phyloP scores from a whole-genome alignment of 352 stramenopile genomes.

The Peronosclerospora sorghi region DNA sequence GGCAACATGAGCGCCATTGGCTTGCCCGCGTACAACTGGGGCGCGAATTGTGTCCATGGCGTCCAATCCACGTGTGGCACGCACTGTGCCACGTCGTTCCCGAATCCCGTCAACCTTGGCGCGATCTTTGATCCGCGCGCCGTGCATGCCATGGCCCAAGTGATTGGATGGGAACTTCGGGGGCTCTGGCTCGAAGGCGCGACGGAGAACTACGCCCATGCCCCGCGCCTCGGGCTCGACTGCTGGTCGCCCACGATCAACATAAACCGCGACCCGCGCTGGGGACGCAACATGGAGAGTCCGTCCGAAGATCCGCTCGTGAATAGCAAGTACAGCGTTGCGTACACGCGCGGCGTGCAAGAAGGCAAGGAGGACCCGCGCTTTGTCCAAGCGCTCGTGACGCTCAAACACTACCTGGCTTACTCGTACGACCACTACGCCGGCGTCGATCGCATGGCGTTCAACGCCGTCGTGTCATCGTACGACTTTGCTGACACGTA shows the following conservation, averaged over 20 bases:
- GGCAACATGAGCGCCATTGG: constrained; percentile 71
- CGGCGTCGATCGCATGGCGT: constrained; percentile 67
- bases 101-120: constrained; percentile 82
- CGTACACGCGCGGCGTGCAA: constrained; percentile 86
- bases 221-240: constrained; percentile 76
- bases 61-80: constrained; percentile 75
- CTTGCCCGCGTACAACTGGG: constrained; percentile 89
- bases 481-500: constrained; percentile 92
- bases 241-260: constrained; percentile 95
- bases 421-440: constrained; percentile 84
- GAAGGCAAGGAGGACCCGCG: constrained; percentile 50
- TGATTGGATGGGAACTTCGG: constrained; percentile 78
- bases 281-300: constrained; percentile 89
- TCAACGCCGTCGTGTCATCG: constrained; percentile 81
- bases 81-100: constrained; percentile 84
- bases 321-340: constrained; percentile 84
- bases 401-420: constrained; percentile 90
- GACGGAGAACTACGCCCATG: constrained; percentile 47
- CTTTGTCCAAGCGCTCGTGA: constrained; percentile 80
- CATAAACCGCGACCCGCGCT: constrained; percentile 90
- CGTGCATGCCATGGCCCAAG: constrained; percentile 74
- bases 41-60: constrained; percentile 89
- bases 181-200: constrained; percentile 71
- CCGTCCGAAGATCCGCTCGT: constrained; percentile 89
- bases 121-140: constrained; percentile 79